Conservation (phyloP, 768 basidiomycete species). For the Megacollybia marginata region DNA sequence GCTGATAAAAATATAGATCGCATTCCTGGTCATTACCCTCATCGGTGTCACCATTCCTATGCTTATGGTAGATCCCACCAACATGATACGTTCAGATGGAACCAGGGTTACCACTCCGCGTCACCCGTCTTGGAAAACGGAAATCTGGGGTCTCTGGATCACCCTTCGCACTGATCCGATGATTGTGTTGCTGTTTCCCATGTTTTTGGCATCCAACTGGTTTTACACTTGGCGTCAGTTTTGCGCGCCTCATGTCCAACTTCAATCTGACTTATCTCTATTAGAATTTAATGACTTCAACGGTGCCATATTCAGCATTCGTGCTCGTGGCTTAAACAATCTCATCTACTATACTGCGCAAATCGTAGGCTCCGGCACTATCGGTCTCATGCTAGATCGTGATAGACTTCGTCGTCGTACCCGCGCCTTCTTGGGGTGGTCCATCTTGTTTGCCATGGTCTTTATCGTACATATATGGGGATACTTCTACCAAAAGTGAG, state of each 20-base stretch:
- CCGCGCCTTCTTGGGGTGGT: slow-evolving; percentile 69
- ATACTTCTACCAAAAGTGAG: slow-evolving; percentile 65
- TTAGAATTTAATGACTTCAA: slow-evolving; percentile 77
- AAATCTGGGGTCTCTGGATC: slow-evolving; percentile 62
- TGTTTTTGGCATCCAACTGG: slow-evolving; percentile 82
- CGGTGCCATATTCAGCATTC: slow-evolving; percentile 73
- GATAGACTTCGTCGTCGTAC: slow-evolving; percentile 47
- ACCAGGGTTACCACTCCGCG: slow-evolving; percentile 53
- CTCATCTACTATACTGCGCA: slow-evolving; percentile 77
- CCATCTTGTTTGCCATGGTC: slow-evolving; percentile 51
- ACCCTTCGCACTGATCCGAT: slow-evolving; percentile 63
- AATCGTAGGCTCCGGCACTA: slow-evolving; percentile 65
- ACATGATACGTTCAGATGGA: slow-evolving; percentile 71
- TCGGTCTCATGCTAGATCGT: slow-evolving; percentile 64
- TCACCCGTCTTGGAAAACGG: slow-evolving; percentile 73
- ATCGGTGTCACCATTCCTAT: slow-evolving; percentile 63
- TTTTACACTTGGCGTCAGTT: slow-evolving; percentile 79
- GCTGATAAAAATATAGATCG: slow-evolving; percentile 41
- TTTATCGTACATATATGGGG: slow-evolving; percentile 71
- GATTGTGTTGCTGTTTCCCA: slow-evolving; percentile 72
- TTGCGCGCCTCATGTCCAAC: neutral
- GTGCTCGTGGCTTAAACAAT: slow-evolving; percentile 69
- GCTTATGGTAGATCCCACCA: slow-evolving; percentile 63
- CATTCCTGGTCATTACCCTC: slow-evolving; percentile 64
- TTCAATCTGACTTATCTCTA: neutral